A percentile compares a stretch with the other conserved stretches of the same genome.
Conservation (phyloP, 2,329 filamentous ascomycete species). For the Neopestalotiopsis clavispora region DNA sequence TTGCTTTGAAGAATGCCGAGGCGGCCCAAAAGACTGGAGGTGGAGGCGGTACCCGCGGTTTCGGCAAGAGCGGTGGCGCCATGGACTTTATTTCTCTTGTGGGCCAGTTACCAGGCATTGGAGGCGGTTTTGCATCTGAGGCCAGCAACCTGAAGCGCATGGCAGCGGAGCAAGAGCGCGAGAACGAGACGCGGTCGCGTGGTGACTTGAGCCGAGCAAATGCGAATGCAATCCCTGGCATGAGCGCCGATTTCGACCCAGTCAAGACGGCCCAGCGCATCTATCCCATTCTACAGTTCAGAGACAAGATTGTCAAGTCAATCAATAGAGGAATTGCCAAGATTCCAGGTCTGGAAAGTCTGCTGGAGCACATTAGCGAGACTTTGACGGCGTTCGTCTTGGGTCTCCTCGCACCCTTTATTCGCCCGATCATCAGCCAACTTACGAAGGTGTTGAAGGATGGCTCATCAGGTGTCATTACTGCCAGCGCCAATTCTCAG, state of each 20-base stretch:
- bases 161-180: slow-evolving; percentile 64
- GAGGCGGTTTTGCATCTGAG: slow-evolving; percentile 68
- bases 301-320: slow-evolving; percentile 89
- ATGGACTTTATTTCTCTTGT: slow-evolving; percentile 74
- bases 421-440: slow-evolving; percentile 87
- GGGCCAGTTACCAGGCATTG: slow-evolving; percentile 74
- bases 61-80: slow-evolving; percentile 45
- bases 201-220: slow-evolving; percentile 47
- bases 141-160: slow-evolving; percentile 68
- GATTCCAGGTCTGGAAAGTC: slow-evolving; percentile 84
- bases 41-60: slow-evolving; percentile 42
- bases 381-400: slow-evolving; percentile 91
- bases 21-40: slow-evolving; percentile 45
- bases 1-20: slow-evolving; percentile 73
- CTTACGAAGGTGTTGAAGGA: slow-evolving; percentile 85
- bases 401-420: slow-evolving; percentile 87
- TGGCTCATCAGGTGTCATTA: slow-evolving; percentile 76
- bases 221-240: slow-evolving; percentile 70
- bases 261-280: slow-evolving; percentile 80
- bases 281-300: slow-evolving; percentile 92
- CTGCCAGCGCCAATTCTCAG: slow-evolving; percentile 74
- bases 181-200: slow-evolving; percentile 34
- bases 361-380: slow-evolving; percentile 95
- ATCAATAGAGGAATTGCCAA: slow-evolving; percentile 88
- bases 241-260: slow-evolving; percentile 78